Percentiles rank a stretch among this genome's conserved stretches.
Conservation (phyloP, 1,284 basidiomycete species). For the Boletus albobrunnescens region DNA sequence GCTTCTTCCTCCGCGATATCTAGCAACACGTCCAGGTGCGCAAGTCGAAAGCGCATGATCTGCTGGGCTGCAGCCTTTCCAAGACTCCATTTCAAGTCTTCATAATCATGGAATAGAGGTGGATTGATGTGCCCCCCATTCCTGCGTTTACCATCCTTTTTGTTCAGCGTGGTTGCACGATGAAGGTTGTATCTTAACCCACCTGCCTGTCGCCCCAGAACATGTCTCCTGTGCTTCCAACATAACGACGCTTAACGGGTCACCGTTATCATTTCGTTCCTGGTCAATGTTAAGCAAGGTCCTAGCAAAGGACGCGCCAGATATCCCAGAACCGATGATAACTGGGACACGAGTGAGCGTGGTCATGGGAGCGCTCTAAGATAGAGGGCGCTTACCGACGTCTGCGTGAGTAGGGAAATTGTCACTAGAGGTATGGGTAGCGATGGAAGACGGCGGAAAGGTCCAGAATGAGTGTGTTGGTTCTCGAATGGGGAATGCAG, state of each 20-base stretch:
- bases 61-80: slow-evolving; percentile 48
- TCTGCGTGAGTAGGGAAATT: slow-evolving; percentile 40
- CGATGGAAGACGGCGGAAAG: slow-evolving; percentile 38
- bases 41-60: slow-evolving; percentile 57
- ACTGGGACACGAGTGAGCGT: slow-evolving; percentile 23
- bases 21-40: slow-evolving; percentile 50
- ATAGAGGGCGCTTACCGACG: slow-evolving; percentile 26
- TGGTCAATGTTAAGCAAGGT: slow-evolving; percentile 35
- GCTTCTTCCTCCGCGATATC: slow-evolving; percentile 45
- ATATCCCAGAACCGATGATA: slow-evolving; percentile 51
- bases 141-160: slow-evolving; percentile 31
- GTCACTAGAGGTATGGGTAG: slow-evolving; percentile 24
- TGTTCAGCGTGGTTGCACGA: background rate
- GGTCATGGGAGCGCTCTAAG: background rate
- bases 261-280: slow-evolving; percentile 9
- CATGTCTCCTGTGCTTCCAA: slow-evolving; percentile 50
- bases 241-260: slow-evolving; percentile 39
- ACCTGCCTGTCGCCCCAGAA: slow-evolving; percentile 51
- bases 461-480: slow-evolving; percentile 47
- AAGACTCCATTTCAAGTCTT: slow-evolving; percentile 42
- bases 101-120: slow-evolving; percentile 57
- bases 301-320: slow-evolving; percentile 43
- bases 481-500: slow-evolving; percentile 38
- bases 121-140: slow-evolving; percentile 73
- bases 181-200: slow-evolving; percentile 10